These are phyloP conservation scores for Exophiala phaeomuriformis DNA, from an alignment of 2,329 filamentous ascomycete genomes.

Conservation along the genomic window DNA sequence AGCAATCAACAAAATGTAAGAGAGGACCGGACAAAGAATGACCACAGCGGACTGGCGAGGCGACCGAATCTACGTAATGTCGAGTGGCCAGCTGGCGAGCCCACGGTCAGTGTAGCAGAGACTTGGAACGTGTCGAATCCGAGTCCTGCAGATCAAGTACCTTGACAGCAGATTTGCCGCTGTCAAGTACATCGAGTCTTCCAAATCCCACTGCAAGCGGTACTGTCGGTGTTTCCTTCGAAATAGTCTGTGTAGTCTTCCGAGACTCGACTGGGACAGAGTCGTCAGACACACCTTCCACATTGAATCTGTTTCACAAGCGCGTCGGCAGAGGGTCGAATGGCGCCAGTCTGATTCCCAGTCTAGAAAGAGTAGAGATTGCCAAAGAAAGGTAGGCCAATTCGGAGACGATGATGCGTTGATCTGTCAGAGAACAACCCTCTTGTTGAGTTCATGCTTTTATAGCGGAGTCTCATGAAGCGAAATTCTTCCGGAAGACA, in stretches of 20 bases:
- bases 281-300: conserved; percentile 7
- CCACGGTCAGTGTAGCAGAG: background rate
- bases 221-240: background rate
- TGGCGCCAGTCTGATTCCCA: no score
- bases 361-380: background rate
- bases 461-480: background rate
- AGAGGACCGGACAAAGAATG: no score
- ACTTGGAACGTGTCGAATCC: background rate
- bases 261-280: conserved; percentile 6
- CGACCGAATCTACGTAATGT: no score
- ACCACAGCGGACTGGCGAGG: no score
- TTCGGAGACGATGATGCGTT: no score
- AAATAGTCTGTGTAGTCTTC: conserved; percentile 1
- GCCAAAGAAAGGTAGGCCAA: background rate
- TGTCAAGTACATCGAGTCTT: conserved; percentile 10
- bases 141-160: conserved; percentile 1
- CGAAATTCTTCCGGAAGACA: background rate
- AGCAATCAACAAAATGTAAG: no score
- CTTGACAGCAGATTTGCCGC: conserved; percentile 7
- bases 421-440: no score
- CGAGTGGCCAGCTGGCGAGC: no score
- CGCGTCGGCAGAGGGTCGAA: no score
- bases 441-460: no score
- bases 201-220: conserved; percentile 1
- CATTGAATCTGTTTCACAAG: conserved; percentile 14